Evolutionary conservation across 2,329 filamentous ascomycete species (phyloP).

Genomic region (Pyrenophora teres): DNA sequence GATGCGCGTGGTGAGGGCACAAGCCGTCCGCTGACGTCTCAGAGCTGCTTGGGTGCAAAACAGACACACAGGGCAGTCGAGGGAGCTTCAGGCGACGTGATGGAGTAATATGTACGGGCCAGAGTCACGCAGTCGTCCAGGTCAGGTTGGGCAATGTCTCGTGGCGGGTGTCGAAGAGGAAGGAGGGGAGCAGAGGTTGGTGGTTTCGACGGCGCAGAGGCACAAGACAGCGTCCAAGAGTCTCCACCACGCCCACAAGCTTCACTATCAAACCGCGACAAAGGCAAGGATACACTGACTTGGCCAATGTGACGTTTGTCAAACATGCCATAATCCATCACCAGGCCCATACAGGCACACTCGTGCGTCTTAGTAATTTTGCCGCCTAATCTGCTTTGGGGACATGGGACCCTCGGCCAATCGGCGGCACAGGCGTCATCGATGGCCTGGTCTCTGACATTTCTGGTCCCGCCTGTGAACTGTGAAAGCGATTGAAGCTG

Average conservation of each 20-base stretch:
- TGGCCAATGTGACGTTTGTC: slow-evolving; percentile 6
- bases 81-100: slow-evolving; percentile 9
- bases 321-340: slow-evolving; percentile 4
- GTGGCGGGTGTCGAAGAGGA: slow-evolving; percentile 14
- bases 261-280: slow-evolving; percentile 10
- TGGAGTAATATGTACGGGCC: slow-evolving; percentile 7
- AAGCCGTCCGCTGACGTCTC: slow-evolving; percentile 35
- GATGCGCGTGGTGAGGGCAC: slow-evolving; percentile 21
- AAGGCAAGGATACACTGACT: background rate
- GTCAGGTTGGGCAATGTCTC: slow-evolving; percentile 15
- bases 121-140: slow-evolving; percentile 7
- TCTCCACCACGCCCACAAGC: slow-evolving; percentile 17
- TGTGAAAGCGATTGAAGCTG: background rate
- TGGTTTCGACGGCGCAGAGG: slow-evolving; percentile 17
- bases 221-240: slow-evolving; percentile 16
- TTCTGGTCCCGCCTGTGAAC: slow-evolving; percentile 10
- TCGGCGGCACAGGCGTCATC: slow-evolving; percentile 27
- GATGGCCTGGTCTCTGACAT: slow-evolving; percentile 17
- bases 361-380: slow-evolving; percentile 26
- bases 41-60: slow-evolving; percentile 23
- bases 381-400: slow-evolving; percentile 20
- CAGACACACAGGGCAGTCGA: slow-evolving; percentile 6
- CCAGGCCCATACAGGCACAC: slow-evolving; percentile 12
- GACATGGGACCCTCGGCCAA: slow-evolving; percentile 20
- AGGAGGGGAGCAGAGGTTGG: slow-evolving; percentile 23